These are phyloP conservation scores for Ottelia alismoides DNA, from an alignment of 106 monocot species.

Conservation along the genomic window DNA sequence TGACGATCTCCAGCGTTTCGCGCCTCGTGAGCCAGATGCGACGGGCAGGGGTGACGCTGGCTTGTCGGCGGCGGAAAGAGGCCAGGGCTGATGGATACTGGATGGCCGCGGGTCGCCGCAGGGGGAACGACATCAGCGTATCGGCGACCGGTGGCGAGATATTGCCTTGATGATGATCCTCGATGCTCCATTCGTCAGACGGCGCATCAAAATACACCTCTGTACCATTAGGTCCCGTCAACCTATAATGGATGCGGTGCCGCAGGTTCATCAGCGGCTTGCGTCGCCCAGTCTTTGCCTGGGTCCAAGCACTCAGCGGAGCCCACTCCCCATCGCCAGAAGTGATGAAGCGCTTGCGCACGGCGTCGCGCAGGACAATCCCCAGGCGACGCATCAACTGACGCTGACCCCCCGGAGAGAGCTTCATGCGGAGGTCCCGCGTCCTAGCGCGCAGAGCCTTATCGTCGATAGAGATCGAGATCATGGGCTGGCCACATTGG, in stretches of 20 bases:
- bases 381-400: background rate
- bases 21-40: background rate
- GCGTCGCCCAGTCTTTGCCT: background rate
- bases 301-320: background rate
- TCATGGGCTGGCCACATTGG: background rate
- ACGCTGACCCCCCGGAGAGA: no score
- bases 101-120: background rate
- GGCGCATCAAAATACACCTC: background rate
- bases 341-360: background rate
- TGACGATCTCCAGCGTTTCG: no score
- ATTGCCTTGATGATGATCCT: background rate
- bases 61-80: background rate
- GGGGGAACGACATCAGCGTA: background rate
- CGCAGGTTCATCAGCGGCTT: background rate
- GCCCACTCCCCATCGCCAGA: background rate
- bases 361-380: background rate
- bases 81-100: no score
- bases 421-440: no score
- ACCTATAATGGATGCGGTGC: background rate
- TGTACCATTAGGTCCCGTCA: background rate
- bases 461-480: background rate
- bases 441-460: no score
- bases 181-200: background rate
- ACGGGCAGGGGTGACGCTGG: background rate
- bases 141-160: background rate